Percentiles rank a stretch among this genome's conserved stretches.
These are phyloP conservation scores for Ogataea naganishii DNA, from an alignment of 805 yeast genomes.

Conservation along the genomic window DNA sequence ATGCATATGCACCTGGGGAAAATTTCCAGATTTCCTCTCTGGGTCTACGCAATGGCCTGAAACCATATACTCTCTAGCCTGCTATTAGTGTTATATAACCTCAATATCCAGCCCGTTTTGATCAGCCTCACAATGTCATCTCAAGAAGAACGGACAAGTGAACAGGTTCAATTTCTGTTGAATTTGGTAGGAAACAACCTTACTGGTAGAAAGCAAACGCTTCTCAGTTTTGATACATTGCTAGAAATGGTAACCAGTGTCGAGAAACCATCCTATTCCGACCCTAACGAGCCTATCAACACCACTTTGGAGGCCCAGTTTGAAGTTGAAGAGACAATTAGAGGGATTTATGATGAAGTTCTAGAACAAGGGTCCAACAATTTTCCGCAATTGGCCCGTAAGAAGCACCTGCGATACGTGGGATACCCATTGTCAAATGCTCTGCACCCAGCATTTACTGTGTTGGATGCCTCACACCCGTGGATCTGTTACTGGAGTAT, in stretches of 20 bases:
- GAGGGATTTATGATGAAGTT: conserved; percentile 21
- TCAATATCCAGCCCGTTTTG: no score
- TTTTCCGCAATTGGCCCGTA: conserved; percentile 19
- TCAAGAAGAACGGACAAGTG: no score
- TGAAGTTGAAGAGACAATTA: conserved; percentile 27
- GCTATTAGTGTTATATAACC: no score
- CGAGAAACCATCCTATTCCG: conserved; percentile 6
- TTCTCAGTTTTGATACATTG: conserved; percentile 17
- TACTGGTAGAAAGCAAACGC: no score
- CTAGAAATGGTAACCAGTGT: conserved; percentile 16
- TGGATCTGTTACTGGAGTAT: conserved; percentile 86
- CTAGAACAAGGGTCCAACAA: conserved; percentile 21
- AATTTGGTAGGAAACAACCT: no score
- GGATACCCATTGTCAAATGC: conserved; percentile 28
- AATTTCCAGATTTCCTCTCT: no score
- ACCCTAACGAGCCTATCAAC: conserved; percentile 17
- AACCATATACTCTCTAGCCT: no score
- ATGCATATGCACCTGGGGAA: no score
- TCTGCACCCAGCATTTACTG: conserved; percentile 42
- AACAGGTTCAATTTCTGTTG: no score
- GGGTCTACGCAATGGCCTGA: no score
- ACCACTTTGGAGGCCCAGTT: conserved; percentile 30
- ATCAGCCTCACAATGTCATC: no score
- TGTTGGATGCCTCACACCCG: conserved; percentile 82
- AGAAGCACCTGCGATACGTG: conserved; percentile 36